Percentiles rank a stretch among this genome's conserved stretches.
phyloP scores from a whole-genome alignment of 1,284 basidiomycete genomes.

The Leccinum subspadiceum region DNA sequence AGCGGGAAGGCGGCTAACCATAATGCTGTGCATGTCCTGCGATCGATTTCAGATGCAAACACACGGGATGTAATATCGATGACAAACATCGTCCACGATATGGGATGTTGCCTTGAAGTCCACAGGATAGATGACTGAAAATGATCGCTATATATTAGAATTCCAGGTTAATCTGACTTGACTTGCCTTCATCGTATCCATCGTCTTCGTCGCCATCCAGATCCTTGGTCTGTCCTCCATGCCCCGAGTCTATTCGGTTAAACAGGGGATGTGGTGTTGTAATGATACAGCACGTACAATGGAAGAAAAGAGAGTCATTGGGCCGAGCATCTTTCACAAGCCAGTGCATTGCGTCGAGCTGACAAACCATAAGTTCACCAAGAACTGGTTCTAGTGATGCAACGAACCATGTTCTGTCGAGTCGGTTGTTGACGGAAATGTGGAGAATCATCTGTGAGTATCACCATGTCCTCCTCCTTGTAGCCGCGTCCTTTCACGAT shows the following conservation, averaged over 20 bases:
- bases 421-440: conserved; percentile 72
- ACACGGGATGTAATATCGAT: neutral
- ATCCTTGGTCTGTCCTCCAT: conserved; percentile 57
- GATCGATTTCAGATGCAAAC: conserved; percentile 7
- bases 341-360: conserved; percentile 86
- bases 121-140: conserved; percentile 79
- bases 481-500: conserved; percentile 51
- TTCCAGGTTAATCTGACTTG: neutral
- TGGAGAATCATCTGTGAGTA: conserved; percentile 74
- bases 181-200: conserved; percentile 38
- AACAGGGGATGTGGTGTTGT: neutral
- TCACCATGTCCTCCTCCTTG: conserved; percentile 79
- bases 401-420: conserved; percentile 73
- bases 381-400: neutral
- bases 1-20: conserved; percentile 73
- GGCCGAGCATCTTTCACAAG: conserved; percentile 76
- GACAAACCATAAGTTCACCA: conserved; percentile 2
- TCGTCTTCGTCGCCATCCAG: conserved; percentile 41
- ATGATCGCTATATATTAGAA: neutral
- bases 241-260: conserved; percentile 43
- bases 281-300: conserved; percentile 54
- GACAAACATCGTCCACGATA: conserved; percentile 81
- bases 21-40: conserved; percentile 67
- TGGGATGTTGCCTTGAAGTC: conserved; percentile 72
- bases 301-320: conserved; percentile 90